phyloP scores from a whole-genome alignment of 2,329 filamentous ascomycete species.

The Alternaria postmessia region DNA sequence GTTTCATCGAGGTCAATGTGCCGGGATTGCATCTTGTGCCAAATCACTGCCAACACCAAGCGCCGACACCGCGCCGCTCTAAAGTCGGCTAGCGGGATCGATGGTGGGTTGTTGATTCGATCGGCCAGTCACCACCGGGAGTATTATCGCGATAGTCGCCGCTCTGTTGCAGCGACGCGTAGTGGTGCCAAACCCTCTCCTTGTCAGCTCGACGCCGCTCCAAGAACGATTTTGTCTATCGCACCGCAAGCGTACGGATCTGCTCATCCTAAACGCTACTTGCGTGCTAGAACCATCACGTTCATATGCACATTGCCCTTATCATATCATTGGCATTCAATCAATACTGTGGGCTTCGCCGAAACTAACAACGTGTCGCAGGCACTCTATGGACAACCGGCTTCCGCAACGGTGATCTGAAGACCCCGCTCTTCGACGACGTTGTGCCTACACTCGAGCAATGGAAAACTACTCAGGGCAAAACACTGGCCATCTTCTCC shows the following conservation, averaged over 20 bases:
- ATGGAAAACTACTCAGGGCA: constrained; percentile 63
- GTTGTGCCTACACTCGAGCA: constrained; percentile 69
- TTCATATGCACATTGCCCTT: constrained; percentile 7
- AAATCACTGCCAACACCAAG: constrained; percentile 24
- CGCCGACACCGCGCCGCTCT: constrained; percentile 32
- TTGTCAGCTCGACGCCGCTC: constrained; percentile 18
- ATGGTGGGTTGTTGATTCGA: constrained; percentile 26
- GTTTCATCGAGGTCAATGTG: constrained; percentile 21
- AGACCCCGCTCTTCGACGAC: constrained; percentile 77
- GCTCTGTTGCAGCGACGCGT: constrained; percentile 26
- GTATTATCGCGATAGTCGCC: constrained; percentile 38
- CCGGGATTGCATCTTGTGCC: constrained; percentile 9
- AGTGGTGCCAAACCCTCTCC: constrained; percentile 19
- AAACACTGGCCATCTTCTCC: constrained; percentile 77
- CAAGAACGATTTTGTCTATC: constrained; percentile 5
- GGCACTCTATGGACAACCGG: constrained; percentile 79
- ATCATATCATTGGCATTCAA: constrained; percentile 8
- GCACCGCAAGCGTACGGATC: constrained; percentile 15
- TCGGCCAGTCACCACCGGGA: constrained; percentile 28
- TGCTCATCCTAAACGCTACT: constrained; percentile 6
- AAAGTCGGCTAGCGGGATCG: constrained; percentile 26
- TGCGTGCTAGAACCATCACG: constrained; percentile 6
- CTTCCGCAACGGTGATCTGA: constrained; percentile 73
- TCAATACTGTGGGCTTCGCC: constrained; percentile 5
- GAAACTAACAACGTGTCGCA: constrained; percentile 37